Evolutionary conservation across 805 yeast species (phyloP).

Genomic region (Vanderwaltozyma yarrowii): DNA sequence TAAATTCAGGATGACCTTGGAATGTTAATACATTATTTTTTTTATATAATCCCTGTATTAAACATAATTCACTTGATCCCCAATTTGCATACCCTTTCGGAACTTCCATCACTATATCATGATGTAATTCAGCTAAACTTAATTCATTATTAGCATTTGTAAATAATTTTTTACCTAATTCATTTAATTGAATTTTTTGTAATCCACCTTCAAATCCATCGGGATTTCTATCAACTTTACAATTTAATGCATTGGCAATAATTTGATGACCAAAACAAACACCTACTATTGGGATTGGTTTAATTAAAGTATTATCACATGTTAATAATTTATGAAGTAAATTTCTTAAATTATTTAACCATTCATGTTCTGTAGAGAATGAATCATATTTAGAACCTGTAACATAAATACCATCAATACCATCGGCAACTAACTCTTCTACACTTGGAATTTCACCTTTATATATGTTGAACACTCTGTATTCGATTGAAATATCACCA

Average conservation of each 20-base stretch:
- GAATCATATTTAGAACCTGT: conserved; percentile 43
- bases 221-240: conserved; percentile 44
- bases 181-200: conserved; percentile 38
- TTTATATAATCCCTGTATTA: conserved; percentile 57
- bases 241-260: conserved; percentile 55
- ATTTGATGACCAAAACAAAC: conserved; percentile 87
- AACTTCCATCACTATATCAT: conserved; percentile 41
- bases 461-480: conserved; percentile 11
- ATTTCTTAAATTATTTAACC: conserved; percentile 34
- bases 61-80: conserved; percentile 47
- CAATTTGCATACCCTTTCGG: conserved; percentile 32
- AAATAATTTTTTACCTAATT: conserved; percentile 18
- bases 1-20: conserved; percentile 89
- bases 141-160: conserved; percentile 22
- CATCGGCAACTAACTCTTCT: conserved; percentile 6
- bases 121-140: conserved; percentile 50
- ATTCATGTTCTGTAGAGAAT: conserved; percentile 29
- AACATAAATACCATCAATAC: conserved; percentile 31
- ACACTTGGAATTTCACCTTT: conserved; percentile 19
- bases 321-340: conserved; percentile 20
- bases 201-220: conserved; percentile 70
- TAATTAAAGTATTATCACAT: too few species aligned
- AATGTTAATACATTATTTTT: conserved; percentile 47
- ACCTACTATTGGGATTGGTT: conserved; percentile 40
- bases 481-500: conserved; percentile 6